Base-by-base conservation (phyloP, 768 basidiomycete species). In the Leccinum fibrillosum region DNA sequence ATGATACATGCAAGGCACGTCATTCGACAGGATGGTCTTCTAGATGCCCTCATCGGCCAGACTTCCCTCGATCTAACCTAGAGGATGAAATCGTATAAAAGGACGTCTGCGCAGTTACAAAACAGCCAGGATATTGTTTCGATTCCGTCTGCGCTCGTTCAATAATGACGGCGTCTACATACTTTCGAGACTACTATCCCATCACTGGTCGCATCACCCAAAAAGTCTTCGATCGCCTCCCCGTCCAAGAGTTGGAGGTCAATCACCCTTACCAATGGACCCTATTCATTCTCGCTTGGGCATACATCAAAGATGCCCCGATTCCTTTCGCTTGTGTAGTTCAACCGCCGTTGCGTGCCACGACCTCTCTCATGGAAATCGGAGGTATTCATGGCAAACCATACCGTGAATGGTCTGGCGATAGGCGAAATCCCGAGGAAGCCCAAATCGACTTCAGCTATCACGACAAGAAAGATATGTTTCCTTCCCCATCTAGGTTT, bases 261-360 rank as follows among this genome's bases (percentile, higher is more conserved):
- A 49, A 61, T 5, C 60, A 65, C n/a, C 65, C 67, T 3, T 56
- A 66, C 55, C 69, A 70, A 28, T 70, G 71, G 55, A 49, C 70
- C 5, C 66, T 70, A 30, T 70, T 70, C 23, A 25, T 70, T 55
- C 61, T 70, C 17, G 59, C 66, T 32, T 72, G 56, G 53, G 59
- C 54, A 15, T 55, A 52, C 44, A 55, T 64, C 35, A 64, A 61
- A 49, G 34, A 45, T 7, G 42, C 53, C 5, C 63, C 62, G 11
- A 60, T 62, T 34, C 53, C 50, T 7, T 59, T 65, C 12, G 51
- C 60, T 19, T 51, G 62, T 11, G 63, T 64, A 8, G 58, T 61
- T 26, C 62, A 63, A 15, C 70, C 59, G 23, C 39, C 49, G 3
- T 47, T 57, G 51, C 53, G 48, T 11, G 6, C 23, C 4, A 26